Evolutionary conservation across 805 yeast species (phyloP).

Genomic region (Spathaspora arborariae): DNA sequence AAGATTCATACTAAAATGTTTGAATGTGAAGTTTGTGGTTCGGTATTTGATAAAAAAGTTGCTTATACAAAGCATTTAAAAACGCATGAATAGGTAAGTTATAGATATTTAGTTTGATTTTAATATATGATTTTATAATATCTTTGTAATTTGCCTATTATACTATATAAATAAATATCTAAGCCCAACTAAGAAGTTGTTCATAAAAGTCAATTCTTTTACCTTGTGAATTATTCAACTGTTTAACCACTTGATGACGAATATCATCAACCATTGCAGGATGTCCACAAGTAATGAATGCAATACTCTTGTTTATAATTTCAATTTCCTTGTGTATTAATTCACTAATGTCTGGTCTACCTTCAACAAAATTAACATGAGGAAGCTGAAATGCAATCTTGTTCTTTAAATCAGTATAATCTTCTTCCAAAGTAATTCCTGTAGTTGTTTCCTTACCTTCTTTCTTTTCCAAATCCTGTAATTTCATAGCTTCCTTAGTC

Average conservation of each 20-base stretch:
- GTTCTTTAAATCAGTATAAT: slow-evolving; percentile 6
- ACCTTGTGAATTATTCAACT: slow-evolving; percentile 17
- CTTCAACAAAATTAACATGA: slow-evolving; percentile 22
- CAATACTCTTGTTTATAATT: slow-evolving; percentile 33
- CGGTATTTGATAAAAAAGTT: slow-evolving; percentile 40
- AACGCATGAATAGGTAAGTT: slow-evolving; percentile 4
- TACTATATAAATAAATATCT: neutral
- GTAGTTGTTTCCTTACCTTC: neutral
- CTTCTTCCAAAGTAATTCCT: neutral
- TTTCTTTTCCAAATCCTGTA: neutral
- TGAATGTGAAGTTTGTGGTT: slow-evolving; percentile 51
- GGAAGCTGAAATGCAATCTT: slow-evolving; percentile 8
- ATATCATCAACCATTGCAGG: slow-evolving; percentile 33
- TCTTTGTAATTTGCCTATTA: neutral
- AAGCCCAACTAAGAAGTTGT: slow-evolving; percentile 24
- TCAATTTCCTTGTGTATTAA: slow-evolving; percentile 33
- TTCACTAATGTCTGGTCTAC: slow-evolving; percentile 36
- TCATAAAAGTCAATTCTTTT: slow-evolving; percentile 32
- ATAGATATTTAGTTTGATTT: neutral
- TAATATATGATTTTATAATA: neutral
- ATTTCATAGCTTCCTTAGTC: neutral
- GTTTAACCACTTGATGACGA: slow-evolving; percentile 20
- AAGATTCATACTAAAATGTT: slow-evolving; percentile 61
- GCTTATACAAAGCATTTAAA: slow-evolving; percentile 13
- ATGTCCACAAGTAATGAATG: slow-evolving; percentile 48